Evolutionary conservation across 2,329 filamentous ascomycete species (phyloP).

Genomic region (Blumeria graminis): DNA sequence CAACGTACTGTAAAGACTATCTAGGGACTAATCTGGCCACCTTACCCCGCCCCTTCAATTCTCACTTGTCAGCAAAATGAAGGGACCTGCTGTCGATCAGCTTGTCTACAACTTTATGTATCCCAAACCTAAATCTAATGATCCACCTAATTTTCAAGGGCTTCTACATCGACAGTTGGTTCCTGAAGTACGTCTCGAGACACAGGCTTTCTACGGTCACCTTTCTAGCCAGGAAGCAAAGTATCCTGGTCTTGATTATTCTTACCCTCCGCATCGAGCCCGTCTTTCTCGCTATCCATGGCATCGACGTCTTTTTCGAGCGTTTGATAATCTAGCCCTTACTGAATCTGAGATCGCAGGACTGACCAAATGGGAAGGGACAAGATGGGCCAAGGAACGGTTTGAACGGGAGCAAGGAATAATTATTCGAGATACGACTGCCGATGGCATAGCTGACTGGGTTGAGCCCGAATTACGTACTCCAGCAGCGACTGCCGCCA

Average conservation of each 20-base stretch:
- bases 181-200: conserved; percentile 52
- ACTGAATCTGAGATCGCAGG: conserved; percentile 45
- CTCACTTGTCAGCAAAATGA: conserved; percentile 27
- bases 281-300: conserved; percentile 56
- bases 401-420: conserved; percentile 55
- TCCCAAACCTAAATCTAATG: conserved; percentile 38
- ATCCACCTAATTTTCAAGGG: conserved; percentile 46
- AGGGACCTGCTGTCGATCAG: conserved; percentile 43
- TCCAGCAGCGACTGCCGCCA: conserved; percentile 5
- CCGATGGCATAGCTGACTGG: conserved; percentile 41
- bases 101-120: conserved; percentile 55
- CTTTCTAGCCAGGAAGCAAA: conserved; percentile 59
- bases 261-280: conserved; percentile 44
- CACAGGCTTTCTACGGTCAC: conserved; percentile 48
- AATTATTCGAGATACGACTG: conserved; percentile 44
- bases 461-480: conserved; percentile 21
- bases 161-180: conserved; percentile 49
- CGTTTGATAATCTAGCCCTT: conserved; percentile 45
- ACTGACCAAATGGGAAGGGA: conserved; percentile 64
- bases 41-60: not conserved
- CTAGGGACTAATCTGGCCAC: too few relatives aligned
- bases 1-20: too few relatives aligned
- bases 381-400: conserved; percentile 58
- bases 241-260: conserved; percentile 63
- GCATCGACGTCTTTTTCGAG: conserved; percentile 52